Percentiles rank a stretch among this genome's conserved stretches.
Evolutionary conservation across 495 filamentous ascomycete species (phyloP).

Genomic region (Chaetomium fimeti): DNA sequence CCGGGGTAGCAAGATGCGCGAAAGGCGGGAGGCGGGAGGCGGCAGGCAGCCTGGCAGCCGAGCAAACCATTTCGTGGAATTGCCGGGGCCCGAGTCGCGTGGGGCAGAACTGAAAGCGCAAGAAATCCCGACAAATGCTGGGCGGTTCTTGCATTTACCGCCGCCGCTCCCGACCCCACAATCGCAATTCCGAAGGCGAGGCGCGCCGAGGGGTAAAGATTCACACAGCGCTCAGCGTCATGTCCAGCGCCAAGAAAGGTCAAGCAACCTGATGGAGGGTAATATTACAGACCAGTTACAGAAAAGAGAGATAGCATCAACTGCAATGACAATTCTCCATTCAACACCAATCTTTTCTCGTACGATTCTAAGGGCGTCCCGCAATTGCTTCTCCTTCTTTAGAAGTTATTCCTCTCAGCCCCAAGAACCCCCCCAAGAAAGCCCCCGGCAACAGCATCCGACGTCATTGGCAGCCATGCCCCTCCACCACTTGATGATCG

Average conservation of each 20-base stretch:
- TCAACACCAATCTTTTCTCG: conserved; percentile 7
- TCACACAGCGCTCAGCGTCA: neutral
- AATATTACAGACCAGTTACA: neutral
- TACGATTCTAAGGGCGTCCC: neutral
- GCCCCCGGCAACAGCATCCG: conserved; percentile 16
- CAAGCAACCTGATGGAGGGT: neutral
- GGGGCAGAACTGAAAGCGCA: neutral
- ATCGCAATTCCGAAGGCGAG: conserved; percentile 12
- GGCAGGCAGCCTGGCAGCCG: neutral
- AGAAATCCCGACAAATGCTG: conserved; percentile 5
- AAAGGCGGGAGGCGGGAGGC: neutral
- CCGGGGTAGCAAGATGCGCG: neutral
- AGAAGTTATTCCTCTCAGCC: neutral
- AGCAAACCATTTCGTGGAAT: conserved; percentile 19
- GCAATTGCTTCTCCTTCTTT: neutral
- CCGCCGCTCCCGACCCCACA: conserved; percentile 21
- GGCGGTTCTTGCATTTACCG: conserved; percentile 17
- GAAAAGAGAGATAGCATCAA: neutral
- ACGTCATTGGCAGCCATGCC: conserved; percentile 48
- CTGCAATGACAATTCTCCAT: conserved; percentile 2
- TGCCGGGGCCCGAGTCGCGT: conserved; percentile 5
- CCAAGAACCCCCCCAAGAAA: neutral
- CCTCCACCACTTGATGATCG: conserved; percentile 79
- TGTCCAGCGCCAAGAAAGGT: neutral
- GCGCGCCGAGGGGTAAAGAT: conserved; percentile 17